Conservation (phyloP, 768 basidiomycete species). For the Hemileccinum rubropunctum region DNA sequence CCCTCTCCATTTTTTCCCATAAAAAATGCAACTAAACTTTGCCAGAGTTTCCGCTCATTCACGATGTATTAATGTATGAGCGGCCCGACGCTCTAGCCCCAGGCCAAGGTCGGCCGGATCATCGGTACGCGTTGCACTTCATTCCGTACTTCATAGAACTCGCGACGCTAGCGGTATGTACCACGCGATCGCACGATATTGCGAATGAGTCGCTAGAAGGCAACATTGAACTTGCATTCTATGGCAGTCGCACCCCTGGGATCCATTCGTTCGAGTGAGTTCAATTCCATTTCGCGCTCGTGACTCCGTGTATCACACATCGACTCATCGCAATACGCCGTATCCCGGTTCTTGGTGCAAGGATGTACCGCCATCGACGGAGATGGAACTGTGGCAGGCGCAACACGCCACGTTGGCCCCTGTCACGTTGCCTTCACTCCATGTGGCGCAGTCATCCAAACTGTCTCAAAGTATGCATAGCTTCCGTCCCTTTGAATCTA, state of each 20-base stretch:
- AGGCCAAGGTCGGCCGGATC: slow-evolving; percentile 20
- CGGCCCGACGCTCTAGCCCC: background rate
- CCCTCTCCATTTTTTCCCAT: slow-evolving; percentile 14
- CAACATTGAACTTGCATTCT: slow-evolving; percentile 7
- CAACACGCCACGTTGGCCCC: slow-evolving; percentile 8
- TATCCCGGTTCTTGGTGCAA: background rate
- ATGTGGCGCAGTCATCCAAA: slow-evolving; percentile 8
- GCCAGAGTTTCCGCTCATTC: background rate
- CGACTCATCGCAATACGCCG: background rate
- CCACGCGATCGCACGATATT: background rate
- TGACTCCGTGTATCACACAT: background rate
- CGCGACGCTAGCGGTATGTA: background rate
- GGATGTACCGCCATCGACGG: slow-evolving; percentile 5
- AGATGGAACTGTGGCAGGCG: slow-evolving; percentile 6
- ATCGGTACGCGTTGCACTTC: slow-evolving; percentile 1
- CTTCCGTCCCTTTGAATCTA: slow-evolving; percentile 12
- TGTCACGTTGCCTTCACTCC: slow-evolving; percentile 6
- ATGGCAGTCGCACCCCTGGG: background rate
- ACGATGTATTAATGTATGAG: background rate
- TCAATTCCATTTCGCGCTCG: slow-evolving; percentile 6
- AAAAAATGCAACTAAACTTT: slow-evolving; percentile 9
- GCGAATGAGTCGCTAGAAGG: slow-evolving; percentile 4
- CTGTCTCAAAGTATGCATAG: background rate
- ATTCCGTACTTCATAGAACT: slow-evolving; percentile 4
- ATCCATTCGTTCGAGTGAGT: background rate